Base-by-base conservation (phyloP, 2,329 filamentous ascomycete species). In the Pseudocercospora fuligena region DNA sequence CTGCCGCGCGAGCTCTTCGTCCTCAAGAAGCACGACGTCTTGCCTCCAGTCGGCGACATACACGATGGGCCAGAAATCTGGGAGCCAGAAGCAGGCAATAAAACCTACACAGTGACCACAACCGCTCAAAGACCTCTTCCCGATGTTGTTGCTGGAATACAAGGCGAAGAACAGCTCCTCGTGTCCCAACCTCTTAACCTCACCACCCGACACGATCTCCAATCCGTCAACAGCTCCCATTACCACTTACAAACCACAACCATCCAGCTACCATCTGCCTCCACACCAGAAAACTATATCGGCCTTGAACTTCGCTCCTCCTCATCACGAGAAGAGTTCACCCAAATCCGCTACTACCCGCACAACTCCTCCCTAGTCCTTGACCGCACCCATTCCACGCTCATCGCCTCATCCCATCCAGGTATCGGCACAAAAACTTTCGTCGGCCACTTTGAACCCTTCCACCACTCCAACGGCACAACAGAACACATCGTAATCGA, bases 1-100 rank as follows among this genome's bases (percentile, higher is more conserved):
- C 74, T 82, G 2, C 79, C 80, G 25, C 75, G 79, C 23, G 79
- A 82, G 69, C 77, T 81, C 63, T 82, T 78, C 65, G 78, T 81
- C 64, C 79, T 78, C 63, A 79, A 78, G 68, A 76, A 74, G 9
- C 73, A 67, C 29, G 73, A 76, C 23, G 72, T 82, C 1, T 68
- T 77, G 59, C 79, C 81, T 61, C 63, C 72, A 16, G 64, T 72
- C 75, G 53, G 72, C 68, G 40, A 66, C 66, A 27, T 70, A 67
- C 2, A 64, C 65, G 61, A 64, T 19, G 54, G 53, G n/a, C 12
- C 61, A 12, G 51, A 51, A 25, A 60, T 64, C 8, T 64, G 61
- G 61, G 46, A 56, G 14, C 46, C 54, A 19, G 58, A 68, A 4
- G 19, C 60, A 9, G n/a, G 68, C 7, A 72, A 79, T 49, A 79